A percentile compares a stretch with the other conserved stretches of the same genome.
These are phyloP conservation scores for Aspergillus sergii DNA, from an alignment of 2,329 filamentous ascomycete genomes.

Conservation along the genomic window DNA sequence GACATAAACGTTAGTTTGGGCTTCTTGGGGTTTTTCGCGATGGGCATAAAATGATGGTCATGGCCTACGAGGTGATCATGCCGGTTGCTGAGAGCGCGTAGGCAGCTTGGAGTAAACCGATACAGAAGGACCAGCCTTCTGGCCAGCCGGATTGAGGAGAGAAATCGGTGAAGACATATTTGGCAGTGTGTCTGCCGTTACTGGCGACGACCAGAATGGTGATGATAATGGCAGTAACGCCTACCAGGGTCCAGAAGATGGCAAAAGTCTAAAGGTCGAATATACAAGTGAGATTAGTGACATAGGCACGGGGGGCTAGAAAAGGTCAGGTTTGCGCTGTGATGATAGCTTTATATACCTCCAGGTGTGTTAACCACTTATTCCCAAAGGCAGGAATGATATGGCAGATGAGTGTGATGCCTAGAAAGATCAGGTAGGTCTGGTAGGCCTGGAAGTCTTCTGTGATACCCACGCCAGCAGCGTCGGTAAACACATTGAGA, in stretches of 20 bases:
- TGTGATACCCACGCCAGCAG: conserved; percentile 53
- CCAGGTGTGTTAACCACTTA: conserved; percentile 60
- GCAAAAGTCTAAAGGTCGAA: conserved; percentile 68
- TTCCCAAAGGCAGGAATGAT: conserved; percentile 56
- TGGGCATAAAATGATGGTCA: too few relatives aligned
- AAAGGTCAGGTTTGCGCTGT: neutral
- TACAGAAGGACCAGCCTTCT: conserved; percentile 69
- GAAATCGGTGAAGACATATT: conserved; percentile 58
- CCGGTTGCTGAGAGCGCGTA: conserved; percentile 72
- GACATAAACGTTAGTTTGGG: conserved; percentile 11
- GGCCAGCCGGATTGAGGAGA: conserved; percentile 71
- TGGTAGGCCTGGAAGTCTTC: conserved; percentile 63
- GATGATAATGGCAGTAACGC: conserved; percentile 64
- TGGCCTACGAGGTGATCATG: conserved; percentile 74
- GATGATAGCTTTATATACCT: conserved; percentile 56
- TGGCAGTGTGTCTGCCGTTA: conserved; percentile 63
- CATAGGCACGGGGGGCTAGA: neutral
- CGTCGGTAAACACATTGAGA: conserved; percentile 57
- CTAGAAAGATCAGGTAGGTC: conserved; percentile 70
- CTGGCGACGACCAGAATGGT: conserved; percentile 71
- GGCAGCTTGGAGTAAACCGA: conserved; percentile 66
- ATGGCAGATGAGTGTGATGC: conserved; percentile 63
- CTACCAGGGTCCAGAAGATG: conserved; percentile 69
- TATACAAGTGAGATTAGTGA: neutral
- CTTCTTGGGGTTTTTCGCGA: neutral